phyloP scores from a whole-genome alignment of 164 flowering plant species.

The Litsea cubeba region DNA sequence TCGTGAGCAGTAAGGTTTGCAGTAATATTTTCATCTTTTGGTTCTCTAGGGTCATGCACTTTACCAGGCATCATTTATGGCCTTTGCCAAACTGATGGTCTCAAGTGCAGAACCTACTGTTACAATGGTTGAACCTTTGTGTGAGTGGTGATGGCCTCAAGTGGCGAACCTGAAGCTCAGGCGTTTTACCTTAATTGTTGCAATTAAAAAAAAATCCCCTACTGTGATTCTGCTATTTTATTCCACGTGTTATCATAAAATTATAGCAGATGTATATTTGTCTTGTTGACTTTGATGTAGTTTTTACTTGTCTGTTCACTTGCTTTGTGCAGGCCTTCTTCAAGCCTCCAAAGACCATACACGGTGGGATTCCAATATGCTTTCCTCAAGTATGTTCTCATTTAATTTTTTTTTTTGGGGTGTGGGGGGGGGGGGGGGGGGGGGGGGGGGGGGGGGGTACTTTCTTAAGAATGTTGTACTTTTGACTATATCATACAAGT shows the following conservation, averaged over 20 bases:
- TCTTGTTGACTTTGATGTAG: not conserved
- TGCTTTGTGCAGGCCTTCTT: constrained; percentile 49
- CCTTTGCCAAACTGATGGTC: not conserved
- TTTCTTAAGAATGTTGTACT: not conserved
- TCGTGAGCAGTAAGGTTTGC: constrained; percentile 73
- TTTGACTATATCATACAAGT: not conserved
- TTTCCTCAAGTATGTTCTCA: too few relatives aligned
- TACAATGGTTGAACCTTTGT: too few relatives aligned
- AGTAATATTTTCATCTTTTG: not conserved
- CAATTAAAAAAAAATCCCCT: not conserved
- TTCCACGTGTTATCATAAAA: not conserved
- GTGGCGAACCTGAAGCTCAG: not conserved
- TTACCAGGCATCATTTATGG: not conserved
- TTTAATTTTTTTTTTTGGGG: not conserved
- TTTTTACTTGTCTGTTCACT: not conserved
- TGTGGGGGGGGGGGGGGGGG: too few relatives aligned
- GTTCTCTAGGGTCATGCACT: not conserved
- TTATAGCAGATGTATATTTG: not conserved
- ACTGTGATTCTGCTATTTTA: not conserved
- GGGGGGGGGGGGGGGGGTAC: too few relatives aligned
- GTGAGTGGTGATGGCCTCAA: too few relatives aligned
- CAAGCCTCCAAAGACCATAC: constrained; percentile 89
- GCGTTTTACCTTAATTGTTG: not conserved
- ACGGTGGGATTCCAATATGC: constrained; percentile 96
- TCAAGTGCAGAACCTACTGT: too few relatives aligned